Base-by-base conservation (phyloP, 139 green algal species). In the Micractinium conductrix region DNA sequence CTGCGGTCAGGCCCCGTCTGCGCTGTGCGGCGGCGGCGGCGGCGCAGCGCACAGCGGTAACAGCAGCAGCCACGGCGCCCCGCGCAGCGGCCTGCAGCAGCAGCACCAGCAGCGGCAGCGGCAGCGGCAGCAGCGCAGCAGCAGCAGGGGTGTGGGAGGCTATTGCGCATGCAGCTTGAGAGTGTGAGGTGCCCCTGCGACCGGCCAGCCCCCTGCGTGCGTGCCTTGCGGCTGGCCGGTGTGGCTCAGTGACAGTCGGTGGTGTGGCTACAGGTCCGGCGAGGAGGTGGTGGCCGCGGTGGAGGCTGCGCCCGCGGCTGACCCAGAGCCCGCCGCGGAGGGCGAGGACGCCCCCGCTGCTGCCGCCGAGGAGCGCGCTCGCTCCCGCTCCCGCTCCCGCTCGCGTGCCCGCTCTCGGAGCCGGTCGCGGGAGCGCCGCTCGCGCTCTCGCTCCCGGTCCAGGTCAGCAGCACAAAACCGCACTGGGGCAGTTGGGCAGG, bases 381-480 rank as follows among this genome's bases (percentile, higher is more conserved):
- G 83, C 4, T 76, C 71, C 8, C 74, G 83, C 79, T 63, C 45
- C 69, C 38, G 70, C 4, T 44, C 30, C 82, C 26, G 82, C 26
- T 65, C 48, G 21, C 82, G 72, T 22, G n/a, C 53, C 53, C 75
- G 75, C 75, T 53, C 26, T 16, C 81, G 79, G 37, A 65, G 38
- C 42, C 62, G 55, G 24, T 69, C 40, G 2, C 40, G 81, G 3
- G 40, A 53, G n/a, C 65, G 81, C 35, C 81, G 70, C 40, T 37
- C 45, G 38, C 53, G 76, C 44, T 69, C 55, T n/a, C 83, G 83
- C 71, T 78, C 55, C 16, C 83, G 78, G 30, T 37, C 17, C 78
- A 60, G 78, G 78, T 83, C n/a, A 14, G 72, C 38, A n/a, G 60
- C n/a, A n/a, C n/a, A n/a, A n/a, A n/a, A n/a, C n/a, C n/a, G n/a